A percentile compares a stretch with the other conserved stretches of the same genome.
phyloP scores from a whole-genome alignment of 768 basidiomycete genomes.

The Lactarius sp. region DNA sequence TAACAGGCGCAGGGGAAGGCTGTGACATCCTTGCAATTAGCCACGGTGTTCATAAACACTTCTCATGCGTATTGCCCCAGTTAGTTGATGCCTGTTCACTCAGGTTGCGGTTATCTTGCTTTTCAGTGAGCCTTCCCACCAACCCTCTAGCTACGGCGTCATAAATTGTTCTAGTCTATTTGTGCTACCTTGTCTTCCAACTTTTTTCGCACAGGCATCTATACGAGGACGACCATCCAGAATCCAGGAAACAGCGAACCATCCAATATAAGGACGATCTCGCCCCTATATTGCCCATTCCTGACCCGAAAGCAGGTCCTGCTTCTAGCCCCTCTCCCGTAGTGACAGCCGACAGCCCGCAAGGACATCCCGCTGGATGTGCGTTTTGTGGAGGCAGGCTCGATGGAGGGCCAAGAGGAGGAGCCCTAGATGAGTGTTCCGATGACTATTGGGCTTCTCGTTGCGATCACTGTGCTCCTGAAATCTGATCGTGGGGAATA shows the following conservation, averaged over 20 bases:
- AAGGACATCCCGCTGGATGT: neutral
- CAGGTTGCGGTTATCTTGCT: slow-evolving; percentile 51
- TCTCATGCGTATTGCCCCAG: neutral
- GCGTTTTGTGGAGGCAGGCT: slow-evolving; percentile 14
- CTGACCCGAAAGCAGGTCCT: neutral
- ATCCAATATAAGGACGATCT: neutral
- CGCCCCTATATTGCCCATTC: neutral
- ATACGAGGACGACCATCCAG: slow-evolving; percentile 37
- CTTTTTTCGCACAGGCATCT: slow-evolving; percentile 52
- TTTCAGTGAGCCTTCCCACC: slow-evolving; percentile 38
- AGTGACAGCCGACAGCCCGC: neutral
- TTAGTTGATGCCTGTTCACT: neutral
- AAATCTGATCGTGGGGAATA: slow-evolving; percentile 16
- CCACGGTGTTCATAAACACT: slow-evolving; percentile 39
- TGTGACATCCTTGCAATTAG: slow-evolving; percentile 46
- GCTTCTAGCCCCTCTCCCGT: slow-evolving; percentile 4
- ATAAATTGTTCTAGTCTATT: slow-evolving; percentile 40
- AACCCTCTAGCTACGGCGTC: neutral
- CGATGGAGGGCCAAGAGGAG: slow-evolving; percentile 22
- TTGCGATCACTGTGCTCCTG: slow-evolving; percentile 34
- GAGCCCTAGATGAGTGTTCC: slow-evolving; percentile 34
- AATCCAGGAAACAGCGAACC: neutral
- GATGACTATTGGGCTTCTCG: slow-evolving; percentile 35
- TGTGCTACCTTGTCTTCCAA: slow-evolving; percentile 48
- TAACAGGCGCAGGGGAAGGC: slow-evolving; percentile 35